Percentiles rank a stretch among this genome's conserved stretches.
Evolutionary conservation across 2,329 filamentous ascomycete species (phyloP).

Genomic region (Penicillium polonicum): DNA sequence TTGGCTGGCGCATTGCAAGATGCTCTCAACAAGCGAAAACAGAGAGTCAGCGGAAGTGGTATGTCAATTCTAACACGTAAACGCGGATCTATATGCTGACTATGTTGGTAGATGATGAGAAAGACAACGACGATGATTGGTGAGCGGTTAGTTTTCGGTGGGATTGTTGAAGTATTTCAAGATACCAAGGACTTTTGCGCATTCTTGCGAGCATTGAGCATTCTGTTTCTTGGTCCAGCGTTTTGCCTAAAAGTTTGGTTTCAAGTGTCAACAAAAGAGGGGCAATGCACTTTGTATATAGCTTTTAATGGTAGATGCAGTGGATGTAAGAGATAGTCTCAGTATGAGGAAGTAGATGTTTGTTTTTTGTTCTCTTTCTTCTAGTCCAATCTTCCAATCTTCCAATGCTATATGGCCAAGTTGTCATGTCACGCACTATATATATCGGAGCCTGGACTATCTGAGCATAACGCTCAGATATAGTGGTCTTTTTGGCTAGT

Average conservation of each 20-base stretch:
- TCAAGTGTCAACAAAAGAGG: slow-evolving; percentile 9
- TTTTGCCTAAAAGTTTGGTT: slow-evolving; percentile 18
- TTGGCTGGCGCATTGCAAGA: slow-evolving; percentile 82
- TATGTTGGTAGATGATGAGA: slow-evolving; percentile 44
- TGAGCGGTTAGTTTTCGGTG: slow-evolving; percentile 23
- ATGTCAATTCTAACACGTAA: slow-evolving; percentile 48
- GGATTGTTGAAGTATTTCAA: slow-evolving; percentile 12
- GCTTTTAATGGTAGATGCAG: slow-evolving; percentile 14
- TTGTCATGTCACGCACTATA: no score
- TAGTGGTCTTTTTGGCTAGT: no score
- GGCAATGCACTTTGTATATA: slow-evolving; percentile 19
- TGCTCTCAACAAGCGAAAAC: slow-evolving; percentile 77
- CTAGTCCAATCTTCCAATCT: neutral
- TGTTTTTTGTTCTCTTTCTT: neutral
- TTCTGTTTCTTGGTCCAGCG: slow-evolving; percentile 13
- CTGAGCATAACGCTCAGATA: no score
- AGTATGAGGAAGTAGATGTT: neutral
- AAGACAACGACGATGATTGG: slow-evolving; percentile 49
- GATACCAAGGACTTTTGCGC: slow-evolving; percentile 20
- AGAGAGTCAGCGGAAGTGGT: slow-evolving; percentile 95
- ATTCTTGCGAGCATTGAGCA: slow-evolving; percentile 17
- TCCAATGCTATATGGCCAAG: neutral
- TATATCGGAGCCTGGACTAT: no score
- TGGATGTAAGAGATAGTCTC: slow-evolving; percentile 1
- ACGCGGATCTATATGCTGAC: slow-evolving; percentile 23